Conservation (phyloP, 2,329 filamentous ascomycete species). For the Colletotrichum magnum region DNA sequence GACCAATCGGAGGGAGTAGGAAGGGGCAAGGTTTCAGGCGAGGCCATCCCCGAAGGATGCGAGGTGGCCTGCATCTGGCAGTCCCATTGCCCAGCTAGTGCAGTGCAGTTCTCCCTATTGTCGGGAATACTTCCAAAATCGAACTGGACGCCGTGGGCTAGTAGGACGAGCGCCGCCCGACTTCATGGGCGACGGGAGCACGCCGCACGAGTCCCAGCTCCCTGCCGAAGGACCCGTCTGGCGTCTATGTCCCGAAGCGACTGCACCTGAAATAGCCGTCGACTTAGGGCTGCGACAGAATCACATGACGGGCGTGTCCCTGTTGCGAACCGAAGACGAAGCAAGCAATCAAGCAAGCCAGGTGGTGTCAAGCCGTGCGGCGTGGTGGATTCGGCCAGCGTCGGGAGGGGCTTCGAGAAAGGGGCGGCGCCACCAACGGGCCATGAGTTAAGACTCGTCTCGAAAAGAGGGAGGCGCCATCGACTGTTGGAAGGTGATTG, state of each 20-base stretch:
- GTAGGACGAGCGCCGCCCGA: slow-evolving; percentile 20
- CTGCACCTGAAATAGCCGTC: background rate
- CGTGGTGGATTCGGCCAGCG: slow-evolving; percentile 11
- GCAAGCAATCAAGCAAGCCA: background rate
- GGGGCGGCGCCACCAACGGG: slow-evolving; percentile 1
- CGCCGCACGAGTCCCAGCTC: background rate
- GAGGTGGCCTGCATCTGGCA: slow-evolving; percentile 11
- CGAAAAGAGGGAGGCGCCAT: background rate
- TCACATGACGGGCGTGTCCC: background rate
- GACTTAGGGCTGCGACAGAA: background rate
- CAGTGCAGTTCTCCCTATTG: slow-evolving; percentile 9
- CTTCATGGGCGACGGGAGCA: slow-evolving; percentile 1
- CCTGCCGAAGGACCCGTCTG: background rate
- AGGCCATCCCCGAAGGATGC: slow-evolving; percentile 20
- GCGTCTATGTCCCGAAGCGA: background rate
- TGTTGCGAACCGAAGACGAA: background rate
- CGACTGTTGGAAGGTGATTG: background rate
- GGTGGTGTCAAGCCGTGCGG: background rate
- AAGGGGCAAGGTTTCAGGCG: slow-evolving; percentile 3
- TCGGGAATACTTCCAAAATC: slow-evolving; percentile 30
- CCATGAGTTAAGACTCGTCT: background rate
- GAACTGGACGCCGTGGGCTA: slow-evolving; percentile 21
- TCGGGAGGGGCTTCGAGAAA: background rate
- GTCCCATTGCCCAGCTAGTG: slow-evolving; percentile 1
- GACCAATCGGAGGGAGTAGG: slow-evolving; percentile 15